Base-by-base conservation (phyloP, 2,329 filamentous ascomycete genomes). In the Cercospora sesami region DNA sequence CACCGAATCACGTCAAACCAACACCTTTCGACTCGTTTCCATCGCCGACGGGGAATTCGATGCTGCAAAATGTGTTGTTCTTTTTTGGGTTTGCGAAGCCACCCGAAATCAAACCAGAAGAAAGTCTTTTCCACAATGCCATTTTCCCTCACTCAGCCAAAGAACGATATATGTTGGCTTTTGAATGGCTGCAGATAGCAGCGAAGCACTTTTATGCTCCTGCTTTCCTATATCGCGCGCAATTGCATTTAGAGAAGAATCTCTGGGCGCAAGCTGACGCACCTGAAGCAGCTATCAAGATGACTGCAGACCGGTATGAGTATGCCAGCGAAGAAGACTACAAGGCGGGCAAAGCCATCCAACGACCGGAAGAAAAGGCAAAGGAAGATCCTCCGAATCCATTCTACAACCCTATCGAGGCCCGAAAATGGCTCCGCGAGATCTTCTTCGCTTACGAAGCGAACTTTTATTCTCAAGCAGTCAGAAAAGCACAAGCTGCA, bases 11-110 rank as follows among this genome's bases (percentile, higher is more conserved):
- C 26, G 36, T 76, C 31, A 78, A 78, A 62, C 77, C 77, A 7
- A 78, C 76, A 1, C 74, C 76, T 8, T 78, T 78, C 61, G 77
- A 78, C 58, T 70, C 69, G 1, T 76, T 74, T 58, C 76, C 77
- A 42, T 60, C 66, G 14, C 28, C 48, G n/a, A 55, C 12, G 12
- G 21, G 18, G 2, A 30, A 21, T 23, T 60, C 64, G 2, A 18
- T 53, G 7, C 18, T 48, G 39, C 45, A 64, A 16, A 63, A 18
- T 7, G 5, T 66, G 28, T 4, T 23, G 21, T 23, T 31, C 16
- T 61, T 70, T 31, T 16, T 70, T 9, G 71, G 69, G 5, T 42
- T 67, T 5, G 12, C 57, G 21, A 57, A 28, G 26, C 59, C 33
- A 18, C 60, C 59, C 33, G 26, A 60, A 39, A 45, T 45, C 10